phyloP scores from a whole-genome alignment of 352 stramenopile genomes.

The Globisporangium viniferum region DNA sequence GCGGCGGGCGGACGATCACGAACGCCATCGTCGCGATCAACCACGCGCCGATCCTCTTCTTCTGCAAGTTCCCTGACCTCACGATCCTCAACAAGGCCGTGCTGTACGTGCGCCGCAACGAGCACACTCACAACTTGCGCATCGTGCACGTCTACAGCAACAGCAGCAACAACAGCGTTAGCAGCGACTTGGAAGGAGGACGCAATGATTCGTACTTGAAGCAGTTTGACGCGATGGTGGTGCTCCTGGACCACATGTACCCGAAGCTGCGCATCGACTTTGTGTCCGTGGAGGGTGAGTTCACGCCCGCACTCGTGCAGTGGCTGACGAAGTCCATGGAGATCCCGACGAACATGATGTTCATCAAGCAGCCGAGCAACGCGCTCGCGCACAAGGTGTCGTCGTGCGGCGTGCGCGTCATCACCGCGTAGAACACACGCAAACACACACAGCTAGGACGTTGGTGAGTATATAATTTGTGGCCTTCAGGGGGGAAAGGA shows the following conservation, averaged over 20 bases:
- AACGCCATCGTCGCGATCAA: conserved; percentile 49
- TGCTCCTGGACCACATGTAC: conserved; percentile 83
- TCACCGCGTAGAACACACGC: conserved; percentile 42
- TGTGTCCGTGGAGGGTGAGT: conserved; percentile 46
- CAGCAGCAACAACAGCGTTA: neutral
- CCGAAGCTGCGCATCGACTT: conserved; percentile 83
- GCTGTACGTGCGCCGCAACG: conserved; percentile 86
- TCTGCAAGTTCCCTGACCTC: conserved; percentile 82
- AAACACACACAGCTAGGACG: too few relatives aligned
- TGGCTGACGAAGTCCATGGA: conserved; percentile 63
- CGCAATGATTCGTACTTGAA: neutral
- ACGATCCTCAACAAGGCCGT: conserved; percentile 90
- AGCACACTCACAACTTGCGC: conserved; percentile 80
- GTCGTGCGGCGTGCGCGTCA: conserved; percentile 69
- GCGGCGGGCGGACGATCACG: conserved; percentile 44
- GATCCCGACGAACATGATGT: conserved; percentile 86
- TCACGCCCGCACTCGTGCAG: conserved; percentile 64
- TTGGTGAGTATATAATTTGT: neutral
- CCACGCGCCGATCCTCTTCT: conserved; percentile 77
- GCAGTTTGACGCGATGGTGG: conserved; percentile 37
- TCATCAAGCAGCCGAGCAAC: conserved; percentile 83
- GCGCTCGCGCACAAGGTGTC: conserved; percentile 61
- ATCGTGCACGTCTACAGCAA: conserved; percentile 72
- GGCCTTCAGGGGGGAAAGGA: neutral
- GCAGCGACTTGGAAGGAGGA: conserved; percentile 5